phyloP scores from a whole-genome alignment of 495 filamentous ascomycete species.

The Podospora bellae-mahoneyi region DNA sequence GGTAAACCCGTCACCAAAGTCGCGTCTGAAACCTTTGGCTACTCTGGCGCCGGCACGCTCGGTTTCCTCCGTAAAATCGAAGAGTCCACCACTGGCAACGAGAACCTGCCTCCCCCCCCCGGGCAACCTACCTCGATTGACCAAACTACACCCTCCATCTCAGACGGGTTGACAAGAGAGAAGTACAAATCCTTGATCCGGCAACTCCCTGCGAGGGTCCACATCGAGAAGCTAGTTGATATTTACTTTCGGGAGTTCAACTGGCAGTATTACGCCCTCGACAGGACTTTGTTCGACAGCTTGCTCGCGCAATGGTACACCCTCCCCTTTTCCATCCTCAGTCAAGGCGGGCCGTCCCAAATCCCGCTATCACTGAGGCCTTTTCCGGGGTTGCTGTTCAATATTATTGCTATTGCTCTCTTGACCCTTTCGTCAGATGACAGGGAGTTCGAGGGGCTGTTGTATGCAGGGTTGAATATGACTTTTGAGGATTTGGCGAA shows the following conservation, averaged over 20 bases:
- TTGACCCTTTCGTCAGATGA: slow-evolving; percentile 49
- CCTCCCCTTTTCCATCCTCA: slow-evolving; percentile 45
- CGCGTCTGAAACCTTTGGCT: slow-evolving; percentile 42
- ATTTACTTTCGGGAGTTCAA: slow-evolving; percentile 58
- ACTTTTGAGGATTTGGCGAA: slow-evolving; percentile 56
- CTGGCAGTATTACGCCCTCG: slow-evolving; percentile 57
- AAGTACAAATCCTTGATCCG: slow-evolving; percentile 53
- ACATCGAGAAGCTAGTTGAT: slow-evolving; percentile 50
- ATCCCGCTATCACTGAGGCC: slow-evolving; percentile 43
- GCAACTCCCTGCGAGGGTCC: slow-evolving; percentile 51
- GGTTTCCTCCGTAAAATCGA: slow-evolving; percentile 52
- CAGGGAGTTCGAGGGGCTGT: slow-evolving; percentile 48
- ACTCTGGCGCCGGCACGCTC: slow-evolving; percentile 46
- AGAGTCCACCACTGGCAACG: slow-evolving; percentile 15
- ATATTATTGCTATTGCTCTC: slow-evolving; percentile 53
- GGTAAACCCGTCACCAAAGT: slow-evolving; percentile 24
- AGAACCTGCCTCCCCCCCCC: slow-evolving; percentile 12
- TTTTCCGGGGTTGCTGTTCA: slow-evolving; percentile 57
- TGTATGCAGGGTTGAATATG: slow-evolving; percentile 54
- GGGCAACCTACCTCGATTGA: slow-evolving; percentile 17
- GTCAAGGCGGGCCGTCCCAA: slow-evolving; percentile 39
- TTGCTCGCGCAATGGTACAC: slow-evolving; percentile 52
- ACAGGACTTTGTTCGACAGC: slow-evolving; percentile 48
- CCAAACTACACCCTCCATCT: slow-evolving; percentile 11
- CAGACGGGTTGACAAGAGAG: slow-evolving; percentile 27